Evolutionary conservation across 345 rosid genomes (phyloP).

Genomic region (Eucalyptus coolabah): DNA sequence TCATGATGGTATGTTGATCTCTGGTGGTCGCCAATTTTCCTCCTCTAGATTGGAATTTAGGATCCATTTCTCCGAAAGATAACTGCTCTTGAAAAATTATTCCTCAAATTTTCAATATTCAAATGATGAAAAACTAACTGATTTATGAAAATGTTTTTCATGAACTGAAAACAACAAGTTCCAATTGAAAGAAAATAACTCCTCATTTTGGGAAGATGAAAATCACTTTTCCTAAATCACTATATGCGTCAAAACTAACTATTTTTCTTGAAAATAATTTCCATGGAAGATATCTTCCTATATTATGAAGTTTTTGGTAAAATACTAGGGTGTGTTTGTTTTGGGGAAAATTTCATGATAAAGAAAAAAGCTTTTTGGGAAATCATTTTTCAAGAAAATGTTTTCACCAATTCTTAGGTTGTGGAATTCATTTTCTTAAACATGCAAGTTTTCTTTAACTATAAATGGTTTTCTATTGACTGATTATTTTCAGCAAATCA

Average conservation of each 20-base stretch:
- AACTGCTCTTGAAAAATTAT: accelerated
- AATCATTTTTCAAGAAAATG: neutral
- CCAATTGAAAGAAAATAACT: neutral
- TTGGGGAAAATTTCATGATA: neutral
- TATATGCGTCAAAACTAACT: neutral
- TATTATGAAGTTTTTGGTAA: neutral
- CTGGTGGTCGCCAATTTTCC: neutral
- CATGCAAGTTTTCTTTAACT: neutral
- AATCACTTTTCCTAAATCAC: neutral
- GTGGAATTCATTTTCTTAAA: neutral
- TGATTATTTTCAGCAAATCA: neutral
- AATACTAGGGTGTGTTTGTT: neutral
- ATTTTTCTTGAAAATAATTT: neutral
- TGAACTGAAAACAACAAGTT: neutral
- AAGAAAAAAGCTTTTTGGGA: neutral
- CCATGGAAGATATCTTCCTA: neutral
- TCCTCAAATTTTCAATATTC: neutral
- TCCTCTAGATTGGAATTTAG: neutral
- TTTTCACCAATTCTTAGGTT: neutral
- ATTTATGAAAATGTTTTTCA: neutral
- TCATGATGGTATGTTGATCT: neutral
- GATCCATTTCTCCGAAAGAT: neutral
- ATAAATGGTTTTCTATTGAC: neutral
- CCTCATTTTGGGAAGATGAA: neutral
- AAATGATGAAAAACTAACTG: neutral